These are phyloP conservation scores for Dryas integrifolia DNA, from an alignment of 331 rosid species.

Conservation along the genomic window DNA sequence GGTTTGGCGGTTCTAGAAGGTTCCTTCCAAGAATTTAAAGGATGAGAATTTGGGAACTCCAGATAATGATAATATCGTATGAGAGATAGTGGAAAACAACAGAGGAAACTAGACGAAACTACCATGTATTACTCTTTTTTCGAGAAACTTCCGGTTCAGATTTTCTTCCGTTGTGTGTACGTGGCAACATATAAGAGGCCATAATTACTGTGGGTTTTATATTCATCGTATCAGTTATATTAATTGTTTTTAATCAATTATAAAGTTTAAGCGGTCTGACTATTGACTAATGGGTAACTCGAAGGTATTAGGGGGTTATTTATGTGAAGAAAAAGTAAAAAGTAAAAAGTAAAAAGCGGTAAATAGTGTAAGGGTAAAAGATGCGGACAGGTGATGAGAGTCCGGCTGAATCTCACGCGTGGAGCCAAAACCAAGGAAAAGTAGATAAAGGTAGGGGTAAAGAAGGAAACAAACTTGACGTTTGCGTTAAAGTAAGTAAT, in stretches of 20 bases:
- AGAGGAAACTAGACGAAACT: constrained; percentile 42
- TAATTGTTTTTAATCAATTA: too few relatives aligned
- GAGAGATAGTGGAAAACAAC: not conserved
- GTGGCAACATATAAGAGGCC: constrained; percentile 13
- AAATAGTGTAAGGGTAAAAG: not conserved
- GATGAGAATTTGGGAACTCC: not conserved
- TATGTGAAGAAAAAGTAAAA: too few relatives aligned
- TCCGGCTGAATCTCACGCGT: not conserved
- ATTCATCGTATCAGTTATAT: too few relatives aligned
- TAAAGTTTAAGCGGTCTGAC: too few relatives aligned
- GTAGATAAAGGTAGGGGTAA: not conserved
- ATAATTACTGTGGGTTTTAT: not conserved
- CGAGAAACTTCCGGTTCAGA: constrained; percentile 64
- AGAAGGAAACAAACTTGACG: not conserved
- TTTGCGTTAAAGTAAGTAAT: not conserved
- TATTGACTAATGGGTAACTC: too few relatives aligned
- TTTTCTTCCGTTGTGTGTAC: constrained; percentile 4
- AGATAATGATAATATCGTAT: not conserved
- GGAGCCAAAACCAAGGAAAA: not conserved
- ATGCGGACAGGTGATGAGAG: too few relatives aligned
- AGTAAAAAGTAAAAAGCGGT: not conserved
- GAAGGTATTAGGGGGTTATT: too few relatives aligned
- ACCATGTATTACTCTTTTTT: constrained; percentile 43
- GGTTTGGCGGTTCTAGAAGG: constrained; percentile 61
- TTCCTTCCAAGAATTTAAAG: constrained; percentile 39